Evolutionary conservation across 2,329 filamentous ascomycete genomes (phyloP), one percentile per base, ranked within the genome.

Genomic region (Erysiphe neolycopersici): DNA sequence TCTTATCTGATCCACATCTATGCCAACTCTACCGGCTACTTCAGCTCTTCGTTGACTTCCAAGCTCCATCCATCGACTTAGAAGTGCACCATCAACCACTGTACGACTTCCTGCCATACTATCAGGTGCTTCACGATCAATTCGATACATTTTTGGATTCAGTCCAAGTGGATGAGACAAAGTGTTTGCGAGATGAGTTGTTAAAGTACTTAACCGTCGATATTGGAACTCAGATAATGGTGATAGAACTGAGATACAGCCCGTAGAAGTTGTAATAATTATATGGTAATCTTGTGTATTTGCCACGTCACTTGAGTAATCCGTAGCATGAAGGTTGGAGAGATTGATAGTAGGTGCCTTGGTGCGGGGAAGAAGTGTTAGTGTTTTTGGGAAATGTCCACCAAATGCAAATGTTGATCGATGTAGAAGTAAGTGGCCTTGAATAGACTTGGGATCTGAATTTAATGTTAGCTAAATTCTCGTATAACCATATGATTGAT

Each of bases 371-470:
- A 95, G 67, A 41, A 94, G 71, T 17, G 77, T 73, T 51, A 84
- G 77, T 33, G 69, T 71, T 0, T 79, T 77, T 0, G 80, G 73
- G 49, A 77, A 69, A 58, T 93, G 81, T 16, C 72, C 73, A 33
- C 82, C 84, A 0, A 81, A 75, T 56, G 85, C 78, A 62, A 98
- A 95, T 46, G 83, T 81, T 43, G 80, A 82, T 47, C 81, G 76
- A 59, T 87, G 82, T 8, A 98, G 69, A 19, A 98, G 71, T 36
- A 85, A 72, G 53, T 85, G 79, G 41, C 89, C 89, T 45, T 87
- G 80, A 31, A 93, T 73, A 6, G 84, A 91, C 63, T 92, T 91
- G 14, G 87, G 87, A 56, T 95, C 85, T 92, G 51, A 26, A 26
- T 9, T 26, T 26, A 44, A 11, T 18, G 45, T 26, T 26, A 26